These are phyloP conservation scores for Geranium brycei DNA, from an alignment of 345 rosid genomes.

Conservation along the genomic window DNA sequence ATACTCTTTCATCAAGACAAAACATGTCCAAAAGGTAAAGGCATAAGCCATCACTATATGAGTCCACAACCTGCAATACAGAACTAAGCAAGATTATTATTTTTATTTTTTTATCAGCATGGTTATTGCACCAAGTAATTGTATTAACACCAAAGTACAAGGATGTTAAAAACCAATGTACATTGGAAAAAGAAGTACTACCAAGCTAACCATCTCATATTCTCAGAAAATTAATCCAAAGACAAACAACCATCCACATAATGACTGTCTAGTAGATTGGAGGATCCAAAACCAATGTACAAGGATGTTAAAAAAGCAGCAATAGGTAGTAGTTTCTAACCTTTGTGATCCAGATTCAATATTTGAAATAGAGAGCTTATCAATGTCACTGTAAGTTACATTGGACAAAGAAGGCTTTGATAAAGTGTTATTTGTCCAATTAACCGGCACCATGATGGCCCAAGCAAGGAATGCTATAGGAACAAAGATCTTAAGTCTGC, in stretches of 20 bases:
- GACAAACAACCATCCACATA: no score
- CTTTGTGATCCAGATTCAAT: slow-evolving; percentile 49
- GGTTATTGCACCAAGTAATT: background rate
- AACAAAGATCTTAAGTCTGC: slow-evolving; percentile 78
- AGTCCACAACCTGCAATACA: slow-evolving; percentile 55
- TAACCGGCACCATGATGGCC: slow-evolving; percentile 69
- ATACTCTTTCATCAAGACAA: slow-evolving; percentile 66
- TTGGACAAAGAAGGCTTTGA: slow-evolving; percentile 20
- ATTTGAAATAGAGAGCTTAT: slow-evolving; percentile 83
- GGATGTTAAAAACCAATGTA: background rate
- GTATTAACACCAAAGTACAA: no score
- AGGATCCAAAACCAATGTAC: background rate
- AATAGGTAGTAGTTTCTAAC: slow-evolving; percentile 16
- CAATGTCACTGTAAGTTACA: slow-evolving; percentile 74
- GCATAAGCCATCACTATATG: slow-evolving; percentile 76
- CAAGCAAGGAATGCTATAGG: slow-evolving; percentile 69
- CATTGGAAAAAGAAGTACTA: no score
- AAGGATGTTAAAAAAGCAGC: background rate
- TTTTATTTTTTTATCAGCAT: background rate
- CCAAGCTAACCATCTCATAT: no score
- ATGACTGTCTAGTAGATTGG: no score
- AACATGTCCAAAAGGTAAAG: slow-evolving; percentile 82
- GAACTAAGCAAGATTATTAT: background rate
- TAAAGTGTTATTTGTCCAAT: slow-evolving; percentile 46
- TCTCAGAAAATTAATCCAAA: no score